Base-by-base conservation (phyloP, 2,329 filamentous ascomycete species). In the Dactylellina haptotyla region DNA sequence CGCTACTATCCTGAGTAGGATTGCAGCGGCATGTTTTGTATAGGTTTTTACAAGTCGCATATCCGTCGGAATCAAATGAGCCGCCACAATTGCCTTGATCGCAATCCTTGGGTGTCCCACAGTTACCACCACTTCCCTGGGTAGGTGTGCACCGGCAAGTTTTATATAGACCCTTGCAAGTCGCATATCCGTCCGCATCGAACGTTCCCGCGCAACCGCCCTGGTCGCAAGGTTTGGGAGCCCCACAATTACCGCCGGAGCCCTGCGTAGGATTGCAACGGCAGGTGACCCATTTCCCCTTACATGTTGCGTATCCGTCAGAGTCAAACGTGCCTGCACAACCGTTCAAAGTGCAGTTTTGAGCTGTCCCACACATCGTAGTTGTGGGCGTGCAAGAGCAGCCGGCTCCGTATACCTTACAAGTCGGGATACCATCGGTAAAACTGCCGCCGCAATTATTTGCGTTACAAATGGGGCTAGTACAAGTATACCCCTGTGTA, bases 261-360 rank as follows among this genome's bases (percentile, higher is more conserved):
- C 45, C 45, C 23, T 50, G 45, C 2, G 53, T 67, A 12, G 62
- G 62, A 20, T 50, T 58, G 20, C 62, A 66, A 10, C 62, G 62
- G 39, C 62, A 66, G 20, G 63, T 67, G 5, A 45, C 43, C 30
- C 34, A 67, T 28, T 67, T 67, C 3, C n/a, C 63, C 25, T 59
- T 67, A 18, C 53, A 67, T 10, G 54, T 59, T 2, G 63, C 63
- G 6, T 41, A 39, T 18, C 43, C 48, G 8, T 50, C 41, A 9
- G 63, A 59, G 34, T 67, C 53, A 28, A 59, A 67, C 8, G 30
- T 34, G 4, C 63, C 63, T 4, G 63, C 53, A 45, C 63, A 67
- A 20, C 54, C 53, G 25, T 41, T 41, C 4, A 39, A 26, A n/a
- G 48, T 43, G 34, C 63, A 67, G 5, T 28, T 26, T 25, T 65